Conservation (phyloP, 2,329 filamentous ascomycete genomes). For the Calonectria honghensis region DNA sequence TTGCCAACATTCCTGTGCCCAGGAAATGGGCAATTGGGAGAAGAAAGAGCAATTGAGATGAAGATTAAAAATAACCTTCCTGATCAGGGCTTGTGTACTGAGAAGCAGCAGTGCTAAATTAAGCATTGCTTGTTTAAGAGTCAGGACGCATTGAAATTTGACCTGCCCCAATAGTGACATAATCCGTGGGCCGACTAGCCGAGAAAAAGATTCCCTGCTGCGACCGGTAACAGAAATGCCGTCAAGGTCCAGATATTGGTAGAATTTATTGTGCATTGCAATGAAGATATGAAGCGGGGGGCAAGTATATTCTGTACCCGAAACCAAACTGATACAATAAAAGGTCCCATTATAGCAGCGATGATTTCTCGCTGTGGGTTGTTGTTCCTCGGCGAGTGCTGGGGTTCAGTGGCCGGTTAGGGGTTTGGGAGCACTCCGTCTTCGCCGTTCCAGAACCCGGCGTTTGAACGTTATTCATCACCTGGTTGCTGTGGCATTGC, state of each 20-base stretch:
- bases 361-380: neutral
- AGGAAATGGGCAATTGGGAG: neutral
- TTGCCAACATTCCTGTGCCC: neutral
- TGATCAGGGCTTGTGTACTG: neutral
- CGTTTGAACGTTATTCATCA: neutral
- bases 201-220: neutral
- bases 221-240: neutral
- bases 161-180: neutral
- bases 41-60: neutral
- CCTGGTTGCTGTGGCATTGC: neutral
- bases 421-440: neutral
- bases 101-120: neutral
- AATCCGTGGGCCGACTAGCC: neutral
- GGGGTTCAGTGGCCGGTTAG: neutral
- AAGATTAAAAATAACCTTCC: neutral
- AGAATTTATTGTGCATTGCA: neutral
- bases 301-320: neutral
- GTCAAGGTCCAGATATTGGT: neutral
- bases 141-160: neutral
- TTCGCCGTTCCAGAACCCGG: neutral
- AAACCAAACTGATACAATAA: neutral
- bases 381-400: neutral
- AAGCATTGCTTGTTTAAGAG: neutral
- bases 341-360: neutral
- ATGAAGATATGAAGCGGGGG: neutral